Evolutionary conservation across 345 rosid species (phyloP).

Genomic region (Xanthoceras sorbifolium): DNA sequence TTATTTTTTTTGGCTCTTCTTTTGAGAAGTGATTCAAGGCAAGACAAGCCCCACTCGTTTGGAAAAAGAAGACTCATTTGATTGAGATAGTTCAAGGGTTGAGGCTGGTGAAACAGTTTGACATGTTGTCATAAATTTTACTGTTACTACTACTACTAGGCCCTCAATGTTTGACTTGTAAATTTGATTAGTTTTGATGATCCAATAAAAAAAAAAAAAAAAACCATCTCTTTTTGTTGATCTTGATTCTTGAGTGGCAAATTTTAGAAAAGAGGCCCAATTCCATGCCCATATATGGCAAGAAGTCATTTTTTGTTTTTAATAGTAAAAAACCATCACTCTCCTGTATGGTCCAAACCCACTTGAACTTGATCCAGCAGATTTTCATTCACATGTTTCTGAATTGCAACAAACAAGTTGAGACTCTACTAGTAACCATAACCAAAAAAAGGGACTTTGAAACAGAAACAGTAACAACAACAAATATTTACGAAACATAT

Average conservation of each 20-base stretch:
- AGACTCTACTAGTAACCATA: not conserved
- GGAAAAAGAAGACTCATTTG: not conserved
- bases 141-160: not conserved
- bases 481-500: not conserved
- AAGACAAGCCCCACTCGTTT: not conserved
- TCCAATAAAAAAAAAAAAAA: not conserved
- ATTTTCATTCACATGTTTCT: not conserved
- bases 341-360: not conserved
- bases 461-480: not conserved
- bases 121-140: not conserved
- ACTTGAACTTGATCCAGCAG: not conserved
- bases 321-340: no score
- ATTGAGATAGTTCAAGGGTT: not conserved
- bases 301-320: no score
- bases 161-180: not conserved
- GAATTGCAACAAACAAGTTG: not conserved
- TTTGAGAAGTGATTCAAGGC: constrained; percentile 29
- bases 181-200: no score
- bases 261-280: no score
- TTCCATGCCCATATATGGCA: no score
- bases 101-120: not conserved
- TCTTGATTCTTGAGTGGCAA: no score
- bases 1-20: constrained; percentile 56
- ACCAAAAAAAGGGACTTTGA: not conserved
- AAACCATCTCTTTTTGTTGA: not conserved